Percentiles rank a stretch among this genome's conserved stretches.
Conservation (phyloP, 441 rosid species). For the Adansonia rubrostipa region DNA sequence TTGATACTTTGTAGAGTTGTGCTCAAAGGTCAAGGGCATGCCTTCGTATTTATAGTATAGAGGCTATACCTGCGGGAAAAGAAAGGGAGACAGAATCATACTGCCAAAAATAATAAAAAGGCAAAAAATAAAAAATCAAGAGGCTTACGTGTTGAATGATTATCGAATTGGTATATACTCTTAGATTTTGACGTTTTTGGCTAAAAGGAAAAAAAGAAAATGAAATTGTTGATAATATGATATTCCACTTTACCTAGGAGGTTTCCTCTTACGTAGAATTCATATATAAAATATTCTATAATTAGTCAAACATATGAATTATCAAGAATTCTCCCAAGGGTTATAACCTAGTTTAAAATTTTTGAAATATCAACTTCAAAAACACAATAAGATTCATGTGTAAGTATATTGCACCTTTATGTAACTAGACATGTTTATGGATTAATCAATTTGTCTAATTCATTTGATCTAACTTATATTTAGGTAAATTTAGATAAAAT, state of each 20-base stretch:
- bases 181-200: background rate
- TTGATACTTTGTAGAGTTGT: background rate
- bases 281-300: background rate
- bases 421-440: too few species aligned
- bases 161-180: background rate
- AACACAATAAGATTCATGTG: background rate
- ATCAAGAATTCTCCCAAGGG: background rate
- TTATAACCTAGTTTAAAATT: background rate
- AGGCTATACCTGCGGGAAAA: background rate
- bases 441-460: too few species aligned
- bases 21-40: background rate
- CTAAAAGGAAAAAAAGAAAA: background rate
- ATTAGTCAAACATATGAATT: background rate
- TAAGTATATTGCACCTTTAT: background rate
- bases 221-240: background rate
- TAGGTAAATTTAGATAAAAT: too few species aligned
- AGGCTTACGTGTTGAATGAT: constrained; percentile 3
- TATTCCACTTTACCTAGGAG: background rate
- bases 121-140: background rate
- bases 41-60: constrained; percentile 27
- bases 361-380: background rate
- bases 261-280: background rate
- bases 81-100: background rate
- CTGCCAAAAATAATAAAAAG: background rate
- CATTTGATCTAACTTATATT: too few species aligned